Evolutionary conservation across 1,284 basidiomycete species (phyloP).

Genomic region (Leccinum subatratum): DNA sequence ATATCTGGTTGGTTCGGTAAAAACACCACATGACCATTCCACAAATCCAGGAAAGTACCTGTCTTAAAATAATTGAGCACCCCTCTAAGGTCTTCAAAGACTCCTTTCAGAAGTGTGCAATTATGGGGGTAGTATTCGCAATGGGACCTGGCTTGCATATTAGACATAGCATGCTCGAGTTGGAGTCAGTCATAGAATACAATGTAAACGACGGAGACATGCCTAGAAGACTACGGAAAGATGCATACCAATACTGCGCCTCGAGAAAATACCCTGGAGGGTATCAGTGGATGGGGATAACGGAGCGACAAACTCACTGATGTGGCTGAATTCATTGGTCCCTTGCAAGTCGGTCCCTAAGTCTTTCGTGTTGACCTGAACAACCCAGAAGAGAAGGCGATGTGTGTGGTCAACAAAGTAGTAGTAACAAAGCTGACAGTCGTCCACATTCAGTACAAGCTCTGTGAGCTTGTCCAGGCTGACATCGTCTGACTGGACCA

Average conservation of each 20-base stretch:
- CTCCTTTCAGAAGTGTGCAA: conserved; percentile 4
- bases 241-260: conserved; percentile 16
- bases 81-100: conserved; percentile 18
- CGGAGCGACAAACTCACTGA: conserved; percentile 13
- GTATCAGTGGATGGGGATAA: conserved; percentile 4
- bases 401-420: conserved; percentile 22
- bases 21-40: background rate
- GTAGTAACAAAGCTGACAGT: conserved; percentile 7
- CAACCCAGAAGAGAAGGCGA: conserved; percentile 23
- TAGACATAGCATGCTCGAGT: background rate
- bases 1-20: conserved; percentile 13
- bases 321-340: conserved; percentile 9
- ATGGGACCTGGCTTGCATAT: conserved; percentile 15
- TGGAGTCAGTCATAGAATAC: conserved; percentile 1
- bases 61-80: conserved; percentile 19
- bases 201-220: background rate
- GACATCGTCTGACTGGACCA: conserved; percentile 1
- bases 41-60: conserved; percentile 8
- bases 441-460: conserved; percentile 20
- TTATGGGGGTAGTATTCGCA: conserved; percentile 22
- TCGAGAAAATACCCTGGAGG: conserved; percentile 18
- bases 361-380: background rate
- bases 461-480: conserved; percentile 17
- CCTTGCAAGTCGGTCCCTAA: conserved; percentile 11
- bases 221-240: background rate